Percentiles rank a stretch among this genome's conserved stretches.
phyloP scores from a whole-genome alignment of 306 rosid genomes.

The Astragalus glycyphyllos region DNA sequence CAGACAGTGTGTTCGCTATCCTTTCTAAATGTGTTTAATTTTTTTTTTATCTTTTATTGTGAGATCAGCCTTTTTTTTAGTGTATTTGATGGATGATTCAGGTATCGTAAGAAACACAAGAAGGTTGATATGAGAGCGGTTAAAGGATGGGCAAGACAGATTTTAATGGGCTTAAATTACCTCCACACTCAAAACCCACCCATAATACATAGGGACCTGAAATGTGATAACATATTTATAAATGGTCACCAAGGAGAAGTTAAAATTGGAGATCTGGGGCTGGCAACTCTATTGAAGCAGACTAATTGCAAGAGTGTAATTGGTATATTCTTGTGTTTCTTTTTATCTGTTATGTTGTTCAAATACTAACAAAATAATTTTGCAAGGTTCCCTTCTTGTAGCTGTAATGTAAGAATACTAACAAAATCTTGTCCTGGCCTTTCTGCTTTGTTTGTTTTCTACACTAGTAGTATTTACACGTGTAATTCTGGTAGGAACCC shows the following conservation, averaged over 20 bases:
- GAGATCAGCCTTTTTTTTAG: conserved; percentile 28
- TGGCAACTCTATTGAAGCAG: conserved; percentile 54
- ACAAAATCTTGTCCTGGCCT: not conserved
- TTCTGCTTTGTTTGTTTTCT: conserved; percentile 4
- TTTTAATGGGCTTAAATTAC: conserved; percentile 52
- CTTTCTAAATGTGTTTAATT: conserved; percentile 15
- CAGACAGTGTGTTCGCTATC: conserved; percentile 35
- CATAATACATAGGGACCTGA: conserved; percentile 58
- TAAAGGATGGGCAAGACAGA: conserved; percentile 58
- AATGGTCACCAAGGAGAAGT: conserved; percentile 65
- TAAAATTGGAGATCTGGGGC: conserved; percentile 62
- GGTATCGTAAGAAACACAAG: conserved; percentile 55
- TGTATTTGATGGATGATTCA: conserved; percentile 44
- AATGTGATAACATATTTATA: conserved; percentile 60
- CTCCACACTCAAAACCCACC: conserved; percentile 60
- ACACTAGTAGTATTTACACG: not conserved
- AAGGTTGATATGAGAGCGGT: conserved; percentile 49
- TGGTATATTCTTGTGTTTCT: conserved; percentile 29
- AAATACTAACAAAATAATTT: not conserved
- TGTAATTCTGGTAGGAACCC: conserved; percentile 49
- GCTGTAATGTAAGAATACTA: not conserved
- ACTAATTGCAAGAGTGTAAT: conserved; percentile 51
- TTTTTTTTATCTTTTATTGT: conserved; percentile 19
- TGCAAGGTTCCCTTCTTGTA: not conserved
- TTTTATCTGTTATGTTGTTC: not conserved